phyloP scores from a whole-genome alignment of 75 land plant genomes.

The Cupressus sempervirens region DNA sequence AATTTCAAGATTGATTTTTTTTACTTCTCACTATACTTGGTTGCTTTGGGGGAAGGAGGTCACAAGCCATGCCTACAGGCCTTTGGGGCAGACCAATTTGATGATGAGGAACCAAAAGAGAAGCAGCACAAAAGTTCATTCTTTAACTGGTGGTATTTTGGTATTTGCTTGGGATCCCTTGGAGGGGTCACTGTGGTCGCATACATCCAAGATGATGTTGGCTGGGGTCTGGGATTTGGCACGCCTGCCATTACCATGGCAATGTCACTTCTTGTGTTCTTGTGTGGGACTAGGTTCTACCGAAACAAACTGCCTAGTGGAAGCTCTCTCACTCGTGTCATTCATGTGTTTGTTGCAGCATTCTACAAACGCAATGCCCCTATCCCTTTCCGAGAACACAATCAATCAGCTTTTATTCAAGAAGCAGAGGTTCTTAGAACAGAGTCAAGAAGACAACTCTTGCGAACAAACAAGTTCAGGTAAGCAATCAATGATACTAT shows the following conservation, averaged over 20 bases:
- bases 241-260: conserved; percentile 33
- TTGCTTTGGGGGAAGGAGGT: conserved; percentile 62
- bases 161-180: conserved; percentile 27
- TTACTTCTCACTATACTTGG: conserved; percentile 40
- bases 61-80: conserved; percentile 81
- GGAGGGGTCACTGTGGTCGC: conserved; percentile 25
- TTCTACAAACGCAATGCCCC: conserved; percentile 5
- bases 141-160: conserved; percentile 81
- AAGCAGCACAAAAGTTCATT: conserved; percentile 44
- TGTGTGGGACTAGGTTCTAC: conserved; percentile 43
- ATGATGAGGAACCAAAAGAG: conserved; percentile 33
- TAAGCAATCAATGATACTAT: conserved; percentile 7
- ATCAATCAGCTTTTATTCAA: background rate
- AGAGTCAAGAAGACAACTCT: conserved; percentile 18
- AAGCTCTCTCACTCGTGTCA: conserved; percentile 27
- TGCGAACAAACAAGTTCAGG: conserved; percentile 19
- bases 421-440: conserved; percentile 13
- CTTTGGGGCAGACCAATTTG: conserved; percentile 84
- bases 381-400: background rate
- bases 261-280: conserved; percentile 32
- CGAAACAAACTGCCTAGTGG: conserved; percentile 23
- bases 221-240: conserved; percentile 66
- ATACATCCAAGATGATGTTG: conserved; percentile 57
- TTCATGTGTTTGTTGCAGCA: conserved; percentile 32
- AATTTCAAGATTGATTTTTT: conserved; percentile 25